A percentile compares a stretch with the other conserved stretches of the same genome.
Evolutionary conservation across 1,139 yeast genomes (phyloP).

Genomic region (Kodamaea sp.): DNA sequence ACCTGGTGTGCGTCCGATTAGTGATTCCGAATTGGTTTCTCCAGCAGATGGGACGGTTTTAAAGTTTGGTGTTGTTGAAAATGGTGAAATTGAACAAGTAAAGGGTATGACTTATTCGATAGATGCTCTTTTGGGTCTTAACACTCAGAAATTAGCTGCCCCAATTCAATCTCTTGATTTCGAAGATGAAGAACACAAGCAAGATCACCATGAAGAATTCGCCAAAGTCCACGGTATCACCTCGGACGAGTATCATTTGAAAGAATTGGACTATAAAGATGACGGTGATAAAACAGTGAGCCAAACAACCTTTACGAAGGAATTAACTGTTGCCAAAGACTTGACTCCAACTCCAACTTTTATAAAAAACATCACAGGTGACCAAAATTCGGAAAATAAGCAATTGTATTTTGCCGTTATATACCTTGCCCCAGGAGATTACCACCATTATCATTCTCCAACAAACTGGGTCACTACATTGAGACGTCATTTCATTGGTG

Average conservation of each 20-base stretch:
- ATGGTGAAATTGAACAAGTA: slow-evolving; percentile 92
- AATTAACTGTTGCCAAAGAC: slow-evolving; percentile 42
- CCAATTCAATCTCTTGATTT: slow-evolving; percentile 57
- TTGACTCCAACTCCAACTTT: slow-evolving; percentile 38
- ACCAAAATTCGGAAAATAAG: slow-evolving; percentile 31
- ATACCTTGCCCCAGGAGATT: slow-evolving; percentile 96
- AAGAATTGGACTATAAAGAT: slow-evolving; percentile 48
- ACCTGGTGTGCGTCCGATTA: slow-evolving; percentile 80
- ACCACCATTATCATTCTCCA: slow-evolving; percentile 96
- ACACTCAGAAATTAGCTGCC: slow-evolving; percentile 50
- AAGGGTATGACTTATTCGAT: slow-evolving; percentile 94
- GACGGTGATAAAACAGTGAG: slow-evolving; percentile 55
- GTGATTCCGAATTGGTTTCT: slow-evolving; percentile 65
- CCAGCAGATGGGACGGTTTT: slow-evolving; percentile 94
- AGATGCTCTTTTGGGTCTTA: slow-evolving; percentile 80
- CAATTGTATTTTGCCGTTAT: slow-evolving; percentile 85
- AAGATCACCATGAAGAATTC: slow-evolving; percentile 62
- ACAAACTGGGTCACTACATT: slow-evolving; percentile 92
- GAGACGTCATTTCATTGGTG: slow-evolving; percentile 95
- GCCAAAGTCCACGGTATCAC: slow-evolving; percentile 75
- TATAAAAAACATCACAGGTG: slow-evolving; percentile 19
- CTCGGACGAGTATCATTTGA: slow-evolving; percentile 50
- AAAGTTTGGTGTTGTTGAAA: slow-evolving; percentile 77
- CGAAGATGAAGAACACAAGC: slow-evolving; percentile 40
- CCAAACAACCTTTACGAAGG: slow-evolving; percentile 34